Evolutionary conservation across 257 asterid species (phyloP).

Genomic region (Capsicum baccatum): DNA sequence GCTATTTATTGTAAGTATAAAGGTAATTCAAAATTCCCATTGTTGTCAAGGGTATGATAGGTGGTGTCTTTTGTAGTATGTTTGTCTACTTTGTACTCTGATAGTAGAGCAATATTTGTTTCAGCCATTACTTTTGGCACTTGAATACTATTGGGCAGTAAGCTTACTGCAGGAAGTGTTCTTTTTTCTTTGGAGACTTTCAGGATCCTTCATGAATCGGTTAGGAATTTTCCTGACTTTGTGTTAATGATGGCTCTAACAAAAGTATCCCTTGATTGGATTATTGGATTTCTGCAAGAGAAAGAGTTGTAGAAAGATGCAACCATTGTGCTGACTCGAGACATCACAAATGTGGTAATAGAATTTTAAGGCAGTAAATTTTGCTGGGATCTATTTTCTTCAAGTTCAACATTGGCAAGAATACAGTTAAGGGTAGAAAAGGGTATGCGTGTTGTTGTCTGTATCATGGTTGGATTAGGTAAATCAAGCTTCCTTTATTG

Average conservation of each 20-base stretch:
- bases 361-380: constrained; percentile 67
- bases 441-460: constrained; percentile 81
- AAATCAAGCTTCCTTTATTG: constrained; percentile 77
- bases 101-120: constrained; percentile 71
- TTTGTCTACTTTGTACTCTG: constrained; percentile 59
- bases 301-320: constrained; percentile 73
- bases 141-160: constrained; percentile 67
- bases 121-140: constrained; percentile 75
- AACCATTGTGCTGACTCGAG: constrained; percentile 54
- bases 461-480: constrained; percentile 81
- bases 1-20: constrained; percentile 61
- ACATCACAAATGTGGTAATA: constrained; percentile 50
- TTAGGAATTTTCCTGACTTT: constrained; percentile 75
- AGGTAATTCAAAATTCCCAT: constrained; percentile 55
- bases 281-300: constrained; percentile 63
- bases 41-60: constrained; percentile 87
- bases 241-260: constrained; percentile 90
- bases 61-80: constrained; percentile 62
- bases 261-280: constrained; percentile 75
- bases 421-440: constrained; percentile 55
- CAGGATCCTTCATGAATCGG: constrained; percentile 75
- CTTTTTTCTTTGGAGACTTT: constrained; percentile 80
- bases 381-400: constrained; percentile 60
- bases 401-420: constrained; percentile 56
- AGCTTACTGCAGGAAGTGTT: constrained; percentile 79